Conservation (phyloP, 345 rosid genomes). For the Limnanthes douglasii region DNA sequence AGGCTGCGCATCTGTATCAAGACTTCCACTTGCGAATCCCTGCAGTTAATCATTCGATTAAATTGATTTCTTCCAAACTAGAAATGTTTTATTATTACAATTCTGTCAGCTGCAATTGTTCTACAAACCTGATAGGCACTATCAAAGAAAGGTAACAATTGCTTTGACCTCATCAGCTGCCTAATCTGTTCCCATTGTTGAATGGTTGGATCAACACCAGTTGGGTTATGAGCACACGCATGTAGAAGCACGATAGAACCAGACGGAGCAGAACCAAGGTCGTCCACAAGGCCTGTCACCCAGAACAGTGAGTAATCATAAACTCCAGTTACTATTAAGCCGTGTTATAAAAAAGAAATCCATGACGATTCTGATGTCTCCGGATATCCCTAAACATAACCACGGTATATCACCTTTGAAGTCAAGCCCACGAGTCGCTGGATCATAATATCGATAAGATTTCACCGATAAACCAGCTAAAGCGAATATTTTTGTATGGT, state of each 20-base stretch:
- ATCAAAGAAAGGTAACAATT: constrained; percentile 81
- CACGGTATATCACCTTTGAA: constrained; percentile 31
- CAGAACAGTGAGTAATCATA: constrained; percentile 1
- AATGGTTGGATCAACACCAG: constrained; percentile 88
- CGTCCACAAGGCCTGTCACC: constrained; percentile 60
- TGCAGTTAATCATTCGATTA: constrained; percentile 5
- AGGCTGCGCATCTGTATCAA: constrained; percentile 66
- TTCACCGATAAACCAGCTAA: constrained; percentile 64
- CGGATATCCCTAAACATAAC: too few species aligned
- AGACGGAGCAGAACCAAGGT: constrained; percentile 73
- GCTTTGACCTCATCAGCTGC: constrained; percentile 58
- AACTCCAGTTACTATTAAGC: neutral
- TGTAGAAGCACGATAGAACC: constrained; percentile 87
- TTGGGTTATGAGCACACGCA: constrained; percentile 98
- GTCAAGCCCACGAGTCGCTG: constrained; percentile 63
- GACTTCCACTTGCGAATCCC: constrained; percentile 92
- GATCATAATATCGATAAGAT: constrained; percentile 71
- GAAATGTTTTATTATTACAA: constrained; percentile 1
- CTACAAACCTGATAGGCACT: constrained; percentile 75
- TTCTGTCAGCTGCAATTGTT: constrained; percentile 2
- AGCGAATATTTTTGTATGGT: constrained; percentile 59
- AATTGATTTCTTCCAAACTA: neutral
- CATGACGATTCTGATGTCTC: too few species aligned
- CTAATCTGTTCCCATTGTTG: constrained; percentile 88
- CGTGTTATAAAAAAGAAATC: neutral